Evolutionary conservation across 2,329 filamentous ascomycete genomes (phyloP), one percentile per base, ranked within the genome.

Genomic region (Fusarium agapanthi): DNA sequence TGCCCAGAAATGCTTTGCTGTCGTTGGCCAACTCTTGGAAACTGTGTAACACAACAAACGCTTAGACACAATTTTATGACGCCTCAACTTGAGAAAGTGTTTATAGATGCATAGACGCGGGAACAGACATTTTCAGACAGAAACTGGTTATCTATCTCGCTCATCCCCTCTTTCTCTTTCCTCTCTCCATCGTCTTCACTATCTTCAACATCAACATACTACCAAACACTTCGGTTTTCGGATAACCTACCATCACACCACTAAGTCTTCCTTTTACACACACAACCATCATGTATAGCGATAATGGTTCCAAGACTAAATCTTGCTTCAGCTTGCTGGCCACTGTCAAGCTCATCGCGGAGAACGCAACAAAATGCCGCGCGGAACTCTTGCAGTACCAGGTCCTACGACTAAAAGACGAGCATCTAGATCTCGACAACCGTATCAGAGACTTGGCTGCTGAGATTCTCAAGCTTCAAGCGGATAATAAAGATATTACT

Each of bases 161-260:
- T 20, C 30, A 4, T 34, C 5, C 6, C 11, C 6, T 35, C 22
- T 24, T 18, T n/a, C 11, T 14, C 10, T 28, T 20, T 10, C 13
- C 9, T 3, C 24, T 5, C 5, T 44, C 3, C 30, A 24, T 35
- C 50, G 1, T 11, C 5, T 1, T 30, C 12, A 9, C 15, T 32
- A 16, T 32, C 9, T 22, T 34, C 18, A 20, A 12, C 35, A 20
- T 35, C 47, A 24, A 12, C 16, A 6, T 2, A 34, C 47, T 7
- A 4, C 30, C n/a, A 34, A 20, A 34, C n/a, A 2, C 12, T 34
- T 34, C n/a, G 3, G 18, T 50, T 4, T 50, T 0, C 3, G 7
- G 12, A 24, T 20, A 24, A 6, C 6, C 2, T 3, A 34, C 13
- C 6, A 6, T 32, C 30, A 11, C 6, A 35, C 9, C 5, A 1